Conservation (phyloP, 2,329 filamentous ascomycete species). For the Neophaeococcomyces aloes region DNA sequence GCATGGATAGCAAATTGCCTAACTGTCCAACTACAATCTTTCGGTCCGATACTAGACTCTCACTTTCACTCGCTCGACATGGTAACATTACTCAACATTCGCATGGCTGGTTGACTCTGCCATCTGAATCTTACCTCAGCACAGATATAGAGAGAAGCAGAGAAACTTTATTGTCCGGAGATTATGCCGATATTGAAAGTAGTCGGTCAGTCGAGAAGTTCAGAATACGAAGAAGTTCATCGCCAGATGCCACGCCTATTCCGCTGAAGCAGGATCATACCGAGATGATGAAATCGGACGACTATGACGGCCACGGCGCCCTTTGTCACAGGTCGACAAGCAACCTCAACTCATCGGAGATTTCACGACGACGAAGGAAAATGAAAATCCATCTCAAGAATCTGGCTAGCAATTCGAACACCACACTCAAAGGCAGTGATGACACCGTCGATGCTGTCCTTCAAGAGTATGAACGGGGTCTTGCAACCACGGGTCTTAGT, state of each 20-base stretch:
- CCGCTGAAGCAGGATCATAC: not conserved
- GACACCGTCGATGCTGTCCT: not conserved
- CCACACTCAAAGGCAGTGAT: not conserved
- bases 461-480: not conserved
- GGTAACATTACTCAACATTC: conserved; percentile 6
- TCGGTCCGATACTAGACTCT: not conserved
- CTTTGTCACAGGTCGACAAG: conserved; percentile 14
- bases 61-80: not conserved
- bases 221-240: conserved; percentile 10
- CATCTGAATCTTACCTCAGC: conserved; percentile 12
- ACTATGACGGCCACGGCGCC: not conserved
- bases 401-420: not conserved
- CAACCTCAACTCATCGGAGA: conserved; percentile 12
- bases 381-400: conserved; percentile 9
- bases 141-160: not conserved
- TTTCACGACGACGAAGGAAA: conserved; percentile 11
- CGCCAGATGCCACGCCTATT: not conserved
- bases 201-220: conserved; percentile 12
- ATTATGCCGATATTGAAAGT: conserved; percentile 18
- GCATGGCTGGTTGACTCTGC: conserved; percentile 20
- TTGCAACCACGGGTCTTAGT: not conserved
- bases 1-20: conserved; percentile 16
- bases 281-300: not conserved
- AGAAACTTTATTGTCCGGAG: conserved; percentile 15
- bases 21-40: not conserved